phyloP scores from a whole-genome alignment of 2,329 filamentous ascomycete species.

The Stagonosporopsis vannaccii region DNA sequence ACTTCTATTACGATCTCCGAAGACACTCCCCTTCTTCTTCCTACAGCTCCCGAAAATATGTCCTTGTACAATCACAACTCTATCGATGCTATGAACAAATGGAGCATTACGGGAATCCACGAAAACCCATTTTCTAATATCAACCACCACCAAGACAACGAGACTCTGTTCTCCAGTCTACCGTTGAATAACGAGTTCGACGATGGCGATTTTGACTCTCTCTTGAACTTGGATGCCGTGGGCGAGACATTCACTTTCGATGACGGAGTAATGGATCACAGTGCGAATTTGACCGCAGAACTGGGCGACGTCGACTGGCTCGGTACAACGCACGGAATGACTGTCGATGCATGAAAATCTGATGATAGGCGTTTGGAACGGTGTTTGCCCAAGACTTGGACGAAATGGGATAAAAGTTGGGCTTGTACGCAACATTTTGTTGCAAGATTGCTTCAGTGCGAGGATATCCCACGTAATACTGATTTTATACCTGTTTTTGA shows the following conservation, averaged over 20 bases:
- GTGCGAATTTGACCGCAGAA: constrained; percentile 12
- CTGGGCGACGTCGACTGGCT: constrained; percentile 30
- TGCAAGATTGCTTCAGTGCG: constrained; percentile 2
- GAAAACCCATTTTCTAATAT: constrained; percentile 34
- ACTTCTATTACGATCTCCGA: constrained; percentile 40
- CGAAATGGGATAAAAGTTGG: constrained; percentile 1
- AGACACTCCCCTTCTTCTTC: constrained; percentile 23
- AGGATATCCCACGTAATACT: constrained; percentile 2
- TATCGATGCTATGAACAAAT: constrained; percentile 26
- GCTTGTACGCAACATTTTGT: neutral
- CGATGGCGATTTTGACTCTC: constrained; percentile 50
- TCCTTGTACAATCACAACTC: neutral
- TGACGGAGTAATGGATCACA: constrained; percentile 31
- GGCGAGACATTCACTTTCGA: constrained; percentile 49
- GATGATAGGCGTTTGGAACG: neutral
- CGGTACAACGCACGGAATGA: constrained; percentile 17
- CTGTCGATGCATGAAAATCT: constrained; percentile 18
- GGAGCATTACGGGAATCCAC: constrained; percentile 27
- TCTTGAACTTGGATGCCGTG: constrained; percentile 52
- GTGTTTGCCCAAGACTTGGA: neutral
- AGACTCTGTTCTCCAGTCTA: constrained; percentile 44
- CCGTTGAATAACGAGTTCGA: constrained; percentile 50
- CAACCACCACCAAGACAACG: constrained; percentile 45
- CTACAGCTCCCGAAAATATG: constrained; percentile 15
- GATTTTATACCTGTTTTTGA: neutral